Evolutionary conservation across 2,329 filamentous ascomycete species (phyloP).

Genomic region (Phialophora chinensis): DNA sequence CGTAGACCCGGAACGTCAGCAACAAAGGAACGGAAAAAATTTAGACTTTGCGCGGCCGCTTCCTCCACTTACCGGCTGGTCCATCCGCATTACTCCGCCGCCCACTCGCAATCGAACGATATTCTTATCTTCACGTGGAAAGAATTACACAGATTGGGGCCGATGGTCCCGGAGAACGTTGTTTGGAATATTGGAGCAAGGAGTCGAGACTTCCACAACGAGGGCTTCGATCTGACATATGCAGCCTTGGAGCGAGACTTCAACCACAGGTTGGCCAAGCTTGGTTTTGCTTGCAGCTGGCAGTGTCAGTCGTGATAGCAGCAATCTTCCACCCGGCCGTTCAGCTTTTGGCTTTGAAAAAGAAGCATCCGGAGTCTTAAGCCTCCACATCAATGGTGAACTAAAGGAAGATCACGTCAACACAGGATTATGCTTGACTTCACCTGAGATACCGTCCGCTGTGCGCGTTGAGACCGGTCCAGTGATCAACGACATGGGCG

Average conservation of each 20-base stretch:
- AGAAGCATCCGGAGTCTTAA: not conserved
- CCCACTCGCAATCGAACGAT: not conserved
- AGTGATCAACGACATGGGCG: not conserved
- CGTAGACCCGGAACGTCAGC: not conserved
- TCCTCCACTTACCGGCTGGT: conserved; percentile 12
- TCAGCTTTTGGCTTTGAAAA: not conserved
- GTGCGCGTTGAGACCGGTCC: not conserved
- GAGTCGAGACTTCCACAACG: not conserved
- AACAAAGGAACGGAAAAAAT: conserved; percentile 6
- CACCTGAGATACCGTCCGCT: not conserved
- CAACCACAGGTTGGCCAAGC: not conserved
- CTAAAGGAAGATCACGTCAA: not conserved
- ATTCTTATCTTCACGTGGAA: conserved; percentile 17
- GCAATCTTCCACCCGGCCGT: not conserved
- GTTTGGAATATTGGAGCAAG: not conserved
- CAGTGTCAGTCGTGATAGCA: not conserved
- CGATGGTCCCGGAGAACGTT: not conserved
- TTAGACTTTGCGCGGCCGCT: conserved; percentile 9
- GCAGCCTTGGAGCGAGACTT: not conserved
- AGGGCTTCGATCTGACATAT: not conserved
- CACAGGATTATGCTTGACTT: not conserved
- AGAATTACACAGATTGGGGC: not conserved
- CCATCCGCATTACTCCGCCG: conserved; percentile 7
- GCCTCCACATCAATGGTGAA: not conserved
- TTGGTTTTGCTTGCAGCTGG: not conserved